Evolutionary conservation across 352 stramenopile species (phyloP).

Genomic region (Globisporangium yorkense): DNA sequence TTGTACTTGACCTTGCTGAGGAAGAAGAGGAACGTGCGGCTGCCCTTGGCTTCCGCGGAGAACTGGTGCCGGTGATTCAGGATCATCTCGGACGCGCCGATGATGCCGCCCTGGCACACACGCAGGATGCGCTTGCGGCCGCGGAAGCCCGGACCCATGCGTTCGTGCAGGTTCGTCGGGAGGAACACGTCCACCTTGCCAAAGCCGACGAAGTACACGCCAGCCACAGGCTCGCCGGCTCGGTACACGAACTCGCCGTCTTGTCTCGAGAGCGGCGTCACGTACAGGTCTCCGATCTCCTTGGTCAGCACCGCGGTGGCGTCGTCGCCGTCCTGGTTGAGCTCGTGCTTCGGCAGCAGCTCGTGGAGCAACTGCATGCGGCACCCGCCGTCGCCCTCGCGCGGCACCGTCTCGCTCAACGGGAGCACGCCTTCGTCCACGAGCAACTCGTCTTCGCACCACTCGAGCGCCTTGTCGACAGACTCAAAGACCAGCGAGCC

Average conservation of each 20-base stretch:
- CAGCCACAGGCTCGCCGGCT: slow-evolving; percentile 50
- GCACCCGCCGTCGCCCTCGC: slow-evolving; percentile 23
- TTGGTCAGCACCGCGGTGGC: slow-evolving; percentile 33
- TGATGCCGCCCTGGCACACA: slow-evolving; percentile 73
- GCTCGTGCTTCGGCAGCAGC: slow-evolving; percentile 35
- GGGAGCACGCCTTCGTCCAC: slow-evolving; percentile 62
- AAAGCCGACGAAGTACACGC: slow-evolving; percentile 80
- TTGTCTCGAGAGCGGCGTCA: slow-evolving; percentile 50
- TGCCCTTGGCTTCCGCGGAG: slow-evolving; percentile 58
- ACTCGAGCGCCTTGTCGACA: slow-evolving; percentile 78
- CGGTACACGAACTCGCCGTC: slow-evolving; percentile 65
- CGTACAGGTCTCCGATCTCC: slow-evolving; percentile 66
- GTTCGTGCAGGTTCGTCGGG: slow-evolving; percentile 71
- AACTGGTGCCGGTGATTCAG: slow-evolving; percentile 81
- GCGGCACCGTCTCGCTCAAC: slow-evolving; percentile 43
- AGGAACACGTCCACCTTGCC: slow-evolving; percentile 85
- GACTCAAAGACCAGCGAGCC: slow-evolving; percentile 80
- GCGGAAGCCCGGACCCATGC: slow-evolving; percentile 70
- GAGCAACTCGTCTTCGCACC: slow-evolving; percentile 82
- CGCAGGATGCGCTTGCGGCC: slow-evolving; percentile 77
- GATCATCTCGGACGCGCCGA: slow-evolving; percentile 75
- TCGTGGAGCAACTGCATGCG: slow-evolving; percentile 62
- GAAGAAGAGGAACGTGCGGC: slow-evolving; percentile 73
- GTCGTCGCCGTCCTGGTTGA: slow-evolving; percentile 7
- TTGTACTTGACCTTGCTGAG: slow-evolving; percentile 66